Conservation (phyloP, 2,329 filamentous ascomycete species). For the Colletotrichum sp. region DNA sequence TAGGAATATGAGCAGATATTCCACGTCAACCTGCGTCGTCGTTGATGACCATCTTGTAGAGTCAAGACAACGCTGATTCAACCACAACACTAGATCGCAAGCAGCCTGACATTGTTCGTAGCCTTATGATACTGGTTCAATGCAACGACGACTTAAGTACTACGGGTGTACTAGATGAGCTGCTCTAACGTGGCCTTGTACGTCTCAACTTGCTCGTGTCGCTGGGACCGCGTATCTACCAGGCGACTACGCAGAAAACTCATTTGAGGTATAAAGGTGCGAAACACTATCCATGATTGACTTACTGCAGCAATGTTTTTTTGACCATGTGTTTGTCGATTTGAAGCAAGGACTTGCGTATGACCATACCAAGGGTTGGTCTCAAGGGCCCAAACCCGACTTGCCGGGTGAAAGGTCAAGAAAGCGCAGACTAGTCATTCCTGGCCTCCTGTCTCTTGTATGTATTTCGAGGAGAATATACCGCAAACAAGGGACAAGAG, state of each 20-base stretch:
- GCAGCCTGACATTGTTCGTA: fast-evolving
- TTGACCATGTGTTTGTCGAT: too few species aligned
- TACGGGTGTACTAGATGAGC: fast-evolving
- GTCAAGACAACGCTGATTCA: not conserved
- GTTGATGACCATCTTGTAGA: fast-evolving
- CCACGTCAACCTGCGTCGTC: not conserved
- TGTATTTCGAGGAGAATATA: not conserved
- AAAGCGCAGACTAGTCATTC: not conserved
- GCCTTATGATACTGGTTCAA: fast-evolving
- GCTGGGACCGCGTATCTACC: not conserved
- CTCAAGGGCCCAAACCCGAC: not conserved
- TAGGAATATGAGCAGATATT: fast-evolving
- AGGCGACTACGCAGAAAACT: fast-evolving
- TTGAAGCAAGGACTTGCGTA: not conserved
- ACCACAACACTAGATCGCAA: not conserved
- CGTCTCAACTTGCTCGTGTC: not conserved
- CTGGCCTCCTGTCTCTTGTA: not conserved
- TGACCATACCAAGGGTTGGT: fast-evolving
- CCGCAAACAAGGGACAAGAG: not conserved
- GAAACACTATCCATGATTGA: not conserved
- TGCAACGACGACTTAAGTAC: not conserved
- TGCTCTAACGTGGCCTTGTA: not conserved
- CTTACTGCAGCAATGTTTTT: not conserved
- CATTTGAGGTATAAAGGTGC: not conserved
- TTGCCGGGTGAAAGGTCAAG: not conserved